A percentile compares a stretch with the other conserved stretches of the same genome.
These are phyloP conservation scores for Suillus cothurnatus DNA, from an alignment of 768 basidiomycete species.

Conservation along the genomic window DNA sequence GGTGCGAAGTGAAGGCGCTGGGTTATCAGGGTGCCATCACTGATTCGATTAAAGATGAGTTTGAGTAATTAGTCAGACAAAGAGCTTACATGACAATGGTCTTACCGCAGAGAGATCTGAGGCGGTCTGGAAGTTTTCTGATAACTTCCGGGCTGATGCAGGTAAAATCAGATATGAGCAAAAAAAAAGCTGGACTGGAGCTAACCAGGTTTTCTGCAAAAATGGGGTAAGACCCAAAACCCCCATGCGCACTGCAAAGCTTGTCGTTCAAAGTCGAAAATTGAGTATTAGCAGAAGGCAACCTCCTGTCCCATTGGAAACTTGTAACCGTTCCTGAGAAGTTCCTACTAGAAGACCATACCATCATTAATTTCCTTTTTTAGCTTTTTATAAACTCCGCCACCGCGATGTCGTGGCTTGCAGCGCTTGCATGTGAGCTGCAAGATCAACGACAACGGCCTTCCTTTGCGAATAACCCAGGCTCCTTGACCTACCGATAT, in stretches of 20 bases:
- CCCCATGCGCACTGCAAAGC: slow-evolving; percentile 50
- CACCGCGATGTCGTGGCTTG: slow-evolving; percentile 23
- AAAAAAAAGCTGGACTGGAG: neutral
- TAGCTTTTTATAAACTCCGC: slow-evolving; percentile 35
- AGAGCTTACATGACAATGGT: slow-evolving; percentile 69
- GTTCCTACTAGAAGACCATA: neutral
- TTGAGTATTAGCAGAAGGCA: neutral
- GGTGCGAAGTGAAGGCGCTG: slow-evolving; percentile 79
- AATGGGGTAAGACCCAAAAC: slow-evolving; percentile 72
- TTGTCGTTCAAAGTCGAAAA: neutral
- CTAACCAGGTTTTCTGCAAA: slow-evolving; percentile 65
- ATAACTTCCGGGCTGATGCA: slow-evolving; percentile 62
- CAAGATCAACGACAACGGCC: slow-evolving; percentile 1
- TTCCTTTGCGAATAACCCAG: neutral
- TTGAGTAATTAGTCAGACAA: slow-evolving; percentile 1
- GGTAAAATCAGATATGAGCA: neutral
- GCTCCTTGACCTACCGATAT: neutral
- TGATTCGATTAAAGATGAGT: slow-evolving; percentile 30
- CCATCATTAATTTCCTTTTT: slow-evolving; percentile 11
- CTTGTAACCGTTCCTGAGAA: neutral
- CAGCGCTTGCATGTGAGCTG: neutral
- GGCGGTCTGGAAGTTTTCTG: slow-evolving; percentile 61
- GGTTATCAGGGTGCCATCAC: slow-evolving; percentile 86
- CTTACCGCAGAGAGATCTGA: slow-evolving; percentile 63
- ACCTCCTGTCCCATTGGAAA: slow-evolving; percentile 2